Percentiles rank a stretch among this genome's conserved stretches.
These are phyloP conservation scores for Cladophialophora immunda DNA, from an alignment of 2,329 filamentous ascomycete genomes.

Conservation along the genomic window DNA sequence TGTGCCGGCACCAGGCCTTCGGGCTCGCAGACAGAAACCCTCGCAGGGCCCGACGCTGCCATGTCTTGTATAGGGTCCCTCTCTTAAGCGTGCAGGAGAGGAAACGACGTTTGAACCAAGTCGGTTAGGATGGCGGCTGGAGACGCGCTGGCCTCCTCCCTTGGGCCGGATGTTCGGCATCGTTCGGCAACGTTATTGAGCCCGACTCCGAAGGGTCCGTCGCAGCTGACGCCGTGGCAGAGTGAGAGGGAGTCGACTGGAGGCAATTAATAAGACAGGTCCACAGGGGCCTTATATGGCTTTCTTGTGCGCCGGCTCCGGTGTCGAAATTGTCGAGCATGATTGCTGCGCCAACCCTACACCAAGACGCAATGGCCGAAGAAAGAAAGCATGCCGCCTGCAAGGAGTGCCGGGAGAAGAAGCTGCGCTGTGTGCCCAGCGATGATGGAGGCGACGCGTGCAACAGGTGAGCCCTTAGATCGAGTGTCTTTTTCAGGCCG, in stretches of 20 bases:
- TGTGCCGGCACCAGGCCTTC: background rate
- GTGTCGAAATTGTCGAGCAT: constrained; percentile 6
- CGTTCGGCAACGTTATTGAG: background rate
- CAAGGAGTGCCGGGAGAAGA: constrained; percentile 30
- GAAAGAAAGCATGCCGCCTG: constrained; percentile 31
- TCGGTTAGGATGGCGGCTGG: background rate
- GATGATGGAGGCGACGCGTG: constrained; percentile 20
- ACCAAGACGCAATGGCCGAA: constrained; percentile 17
- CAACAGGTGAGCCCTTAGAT: constrained; percentile 11
- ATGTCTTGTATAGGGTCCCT: background rate
- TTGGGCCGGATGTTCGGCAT: background rate
- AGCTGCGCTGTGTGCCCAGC: constrained; percentile 27
- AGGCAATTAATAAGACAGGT: background rate
- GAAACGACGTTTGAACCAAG: background rate
- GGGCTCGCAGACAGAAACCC: background rate
- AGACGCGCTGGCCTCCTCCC: background rate
- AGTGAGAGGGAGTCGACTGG: background rate
- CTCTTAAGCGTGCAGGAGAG: background rate
- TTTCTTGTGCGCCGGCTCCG: constrained; percentile 11
- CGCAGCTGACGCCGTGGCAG: background rate
- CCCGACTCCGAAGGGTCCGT: background rate
- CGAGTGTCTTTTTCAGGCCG: too few relatives aligned
- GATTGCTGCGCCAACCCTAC: background rate
- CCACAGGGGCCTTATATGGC: constrained; percentile 10
- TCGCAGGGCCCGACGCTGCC: background rate